Evolutionary conservation across 306 rosid genomes (phyloP), one percentile per base, ranked within the genome.

Genomic region (Cucumis hystrix): DNA sequence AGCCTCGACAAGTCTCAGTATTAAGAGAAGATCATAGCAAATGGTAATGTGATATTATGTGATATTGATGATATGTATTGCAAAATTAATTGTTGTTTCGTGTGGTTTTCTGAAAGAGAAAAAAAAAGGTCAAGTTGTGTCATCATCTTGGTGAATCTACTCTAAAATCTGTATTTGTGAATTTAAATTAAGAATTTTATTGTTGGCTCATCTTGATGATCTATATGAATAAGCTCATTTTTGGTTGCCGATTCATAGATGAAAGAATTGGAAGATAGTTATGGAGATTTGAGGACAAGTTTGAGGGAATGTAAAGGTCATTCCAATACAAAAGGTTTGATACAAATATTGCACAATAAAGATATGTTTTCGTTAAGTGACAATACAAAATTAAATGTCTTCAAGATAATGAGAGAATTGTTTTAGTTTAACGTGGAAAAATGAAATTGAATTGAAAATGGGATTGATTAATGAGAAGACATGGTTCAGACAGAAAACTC

Each of bases 1-100:
- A 83, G 87, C 84, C 93, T 95, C 15, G 98, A 95, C 87, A 92
- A 88, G 87, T 95, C 96, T 73, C 98, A 94, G 69, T 94, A 77
- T 49, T 39, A 71, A 39, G 56, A n/a, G 40, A 64, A 64, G 17
- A 68, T 41, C 4, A 68, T 20, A 20, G 55, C 35, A n/a, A 21
- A 68, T 20, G 54, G 56, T 43, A 43, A 69, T 45, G 72, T 69
- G 51, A 66, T 66, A 4, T 37, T 23, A 18, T 66, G 25, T 65
- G 71, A 39, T 47, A 47, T 47, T 20, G 28, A 23, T 20, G 28
- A 23, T 60, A 25, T 25, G 67, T 61, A 25, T 41, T 41, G 54
- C 30, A 20, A 40, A n/a, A 67, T 67, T 67, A 51, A 68, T 68
- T 68, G 45, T 6, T 43, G 55, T 41, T 41, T 68, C 5, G n/a